Evolutionary conservation across 108 stramenopile genomes (phyloP).

Genomic region (Nannochloropsis oceanica): DNA sequence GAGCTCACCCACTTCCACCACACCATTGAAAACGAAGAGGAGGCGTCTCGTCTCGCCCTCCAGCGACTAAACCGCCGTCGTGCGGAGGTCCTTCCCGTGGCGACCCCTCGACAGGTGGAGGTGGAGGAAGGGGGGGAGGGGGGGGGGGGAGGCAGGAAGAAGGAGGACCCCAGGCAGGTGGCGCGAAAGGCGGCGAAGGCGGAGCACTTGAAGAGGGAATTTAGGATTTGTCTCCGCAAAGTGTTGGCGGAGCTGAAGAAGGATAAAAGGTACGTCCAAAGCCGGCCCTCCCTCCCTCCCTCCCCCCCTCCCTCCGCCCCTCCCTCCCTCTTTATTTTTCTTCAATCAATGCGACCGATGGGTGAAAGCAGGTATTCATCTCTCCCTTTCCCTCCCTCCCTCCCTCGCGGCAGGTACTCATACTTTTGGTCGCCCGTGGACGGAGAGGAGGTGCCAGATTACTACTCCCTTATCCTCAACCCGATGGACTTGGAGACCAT

Average conservation of each 20-base stretch:
- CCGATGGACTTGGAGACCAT: slow-evolving; percentile 4
- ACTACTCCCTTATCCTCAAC: not conserved
- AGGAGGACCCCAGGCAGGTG: not conserved
- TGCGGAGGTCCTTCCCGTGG: not conserved
- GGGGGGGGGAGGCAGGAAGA: not conserved
- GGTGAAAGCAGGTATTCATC: too few species aligned
- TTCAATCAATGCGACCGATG: too few species aligned
- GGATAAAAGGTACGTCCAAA: not conserved
- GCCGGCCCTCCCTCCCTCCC: not conserved
- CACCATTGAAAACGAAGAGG: not conserved
- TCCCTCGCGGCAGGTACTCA: not conserved
- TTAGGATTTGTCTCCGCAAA: not conserved
- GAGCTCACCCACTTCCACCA: not conserved
- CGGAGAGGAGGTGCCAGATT: not conserved
- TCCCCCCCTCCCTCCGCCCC: not conserved
- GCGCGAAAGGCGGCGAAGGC: not conserved
- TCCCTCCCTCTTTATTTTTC: not conserved
- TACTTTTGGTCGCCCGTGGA: not conserved
- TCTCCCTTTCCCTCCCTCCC: not conserved
- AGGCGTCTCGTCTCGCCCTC: not conserved
- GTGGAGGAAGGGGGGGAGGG: not conserved
- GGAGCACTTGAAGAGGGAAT: not conserved
- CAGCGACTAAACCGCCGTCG: not conserved
- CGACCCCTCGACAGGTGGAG: not conserved
- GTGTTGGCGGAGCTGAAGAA: not conserved